phyloP scores from a whole-genome alignment of 2,329 filamentous ascomycete genomes.

The Monosporascus sp. region DNA sequence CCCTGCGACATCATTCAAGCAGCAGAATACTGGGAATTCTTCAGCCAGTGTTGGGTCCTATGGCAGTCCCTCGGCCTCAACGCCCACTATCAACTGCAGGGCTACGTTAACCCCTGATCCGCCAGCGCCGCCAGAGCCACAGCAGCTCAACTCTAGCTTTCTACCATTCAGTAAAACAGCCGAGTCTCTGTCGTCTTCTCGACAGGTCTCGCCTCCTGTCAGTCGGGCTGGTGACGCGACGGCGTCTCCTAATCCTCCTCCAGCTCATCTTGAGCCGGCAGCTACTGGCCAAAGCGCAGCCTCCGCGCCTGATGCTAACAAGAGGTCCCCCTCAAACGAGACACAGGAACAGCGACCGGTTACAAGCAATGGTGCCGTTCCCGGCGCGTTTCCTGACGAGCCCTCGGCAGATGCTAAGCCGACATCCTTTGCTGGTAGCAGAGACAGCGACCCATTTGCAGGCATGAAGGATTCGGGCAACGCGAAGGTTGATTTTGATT shows the following conservation, averaged over 20 bases:
- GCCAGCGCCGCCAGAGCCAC: constrained; percentile 63
- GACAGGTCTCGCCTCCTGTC: constrained; percentile 68
- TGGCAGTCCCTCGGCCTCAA: constrained; percentile 50
- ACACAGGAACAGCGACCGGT: constrained; percentile 17
- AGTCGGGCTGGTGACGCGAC: constrained; percentile 48
- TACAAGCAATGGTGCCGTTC: constrained; percentile 32
- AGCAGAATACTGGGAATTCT: constrained; percentile 53
- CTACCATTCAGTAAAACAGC: constrained; percentile 62
- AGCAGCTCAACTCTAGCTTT: constrained; percentile 72
- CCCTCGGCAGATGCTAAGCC: constrained; percentile 19
- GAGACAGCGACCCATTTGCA: constrained; percentile 45
- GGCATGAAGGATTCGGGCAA: constrained; percentile 47
- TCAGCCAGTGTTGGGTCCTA: constrained; percentile 46
- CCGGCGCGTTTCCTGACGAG: constrained; percentile 49
- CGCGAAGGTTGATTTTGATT: constrained; percentile 78
- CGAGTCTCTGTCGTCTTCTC: constrained; percentile 70
- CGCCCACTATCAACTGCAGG: constrained; percentile 59
- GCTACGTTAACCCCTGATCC: constrained; percentile 52
- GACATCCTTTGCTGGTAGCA: constrained; percentile 21
- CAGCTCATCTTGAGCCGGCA: constrained; percentile 32
- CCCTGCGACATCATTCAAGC: constrained; percentile 55
- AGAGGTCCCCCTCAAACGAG: constrained; percentile 20
- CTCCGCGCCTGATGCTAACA: constrained; percentile 27
- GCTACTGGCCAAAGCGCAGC: constrained; percentile 30
- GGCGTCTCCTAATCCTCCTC: constrained; percentile 21